These are phyloP conservation scores for Effrenium voratum DNA, from an alignment of 73 alveolate species.

Conservation along the genomic window DNA sequence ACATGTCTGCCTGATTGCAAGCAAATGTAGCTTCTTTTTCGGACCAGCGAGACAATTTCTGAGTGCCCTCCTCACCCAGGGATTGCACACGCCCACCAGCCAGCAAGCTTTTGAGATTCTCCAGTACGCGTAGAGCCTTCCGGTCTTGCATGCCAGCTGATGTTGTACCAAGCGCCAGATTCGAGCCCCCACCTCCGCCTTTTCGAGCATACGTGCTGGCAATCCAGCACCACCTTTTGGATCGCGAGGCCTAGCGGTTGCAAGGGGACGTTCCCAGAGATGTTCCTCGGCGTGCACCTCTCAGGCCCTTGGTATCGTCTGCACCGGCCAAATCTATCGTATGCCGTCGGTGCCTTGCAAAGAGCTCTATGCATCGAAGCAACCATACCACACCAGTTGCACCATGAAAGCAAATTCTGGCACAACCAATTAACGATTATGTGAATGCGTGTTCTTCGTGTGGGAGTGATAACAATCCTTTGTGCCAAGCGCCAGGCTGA, in stretches of 20 bases:
- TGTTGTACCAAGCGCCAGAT: not conserved
- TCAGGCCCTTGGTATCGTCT: conserved; percentile 48
- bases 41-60: too few species aligned
- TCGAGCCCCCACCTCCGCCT: conserved; percentile 43
- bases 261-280: not conserved
- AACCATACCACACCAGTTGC: not conserved
- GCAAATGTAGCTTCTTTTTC: too few species aligned
- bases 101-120: conserved; percentile 35
- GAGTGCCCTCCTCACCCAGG: conserved; percentile 25
- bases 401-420: too few species aligned
- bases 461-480: not conserved
- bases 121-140: conserved; percentile 57
- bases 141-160: not conserved
- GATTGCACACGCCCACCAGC: conserved; percentile 28
- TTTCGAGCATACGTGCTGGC: conserved; percentile 45
- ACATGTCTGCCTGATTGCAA: too few species aligned
- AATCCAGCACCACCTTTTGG: not conserved
- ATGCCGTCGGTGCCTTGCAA: conserved; percentile 62
- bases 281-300: not conserved
- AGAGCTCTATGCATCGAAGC: not conserved
- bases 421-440: too few species aligned
- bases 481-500: conserved; percentile 9
- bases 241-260: not conserved
- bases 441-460: too few species aligned
- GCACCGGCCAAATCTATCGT: conserved; percentile 67